Percentiles rank a stretch among this genome's conserved stretches.
Evolutionary conservation across 139 green algal genomes (phyloP).

Genomic region (Zygnema cylindricum): DNA sequence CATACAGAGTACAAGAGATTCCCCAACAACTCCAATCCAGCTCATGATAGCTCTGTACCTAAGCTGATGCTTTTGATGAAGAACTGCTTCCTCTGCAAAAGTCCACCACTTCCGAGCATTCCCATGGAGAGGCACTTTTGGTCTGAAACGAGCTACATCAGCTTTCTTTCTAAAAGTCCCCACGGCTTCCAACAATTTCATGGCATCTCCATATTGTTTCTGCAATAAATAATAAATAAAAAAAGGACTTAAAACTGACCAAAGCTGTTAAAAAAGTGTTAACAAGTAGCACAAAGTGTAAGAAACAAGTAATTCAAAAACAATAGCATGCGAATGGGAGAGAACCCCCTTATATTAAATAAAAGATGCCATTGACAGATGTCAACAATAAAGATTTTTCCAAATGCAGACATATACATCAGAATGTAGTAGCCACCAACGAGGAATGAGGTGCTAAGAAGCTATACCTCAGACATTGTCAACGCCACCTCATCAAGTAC

Average conservation of each 20-base stretch:
- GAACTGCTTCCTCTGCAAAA: constrained; percentile 34
- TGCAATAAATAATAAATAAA: constrained; percentile 18
- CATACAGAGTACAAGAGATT: too few relatives aligned
- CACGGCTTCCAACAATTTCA: constrained; percentile 29
- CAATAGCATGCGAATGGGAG: too few relatives aligned
- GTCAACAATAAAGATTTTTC: too few relatives aligned
- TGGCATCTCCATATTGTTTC: constrained; percentile 38
- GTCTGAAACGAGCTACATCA: constrained; percentile 24
- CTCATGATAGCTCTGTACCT: background rate
- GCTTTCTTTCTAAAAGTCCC: background rate
- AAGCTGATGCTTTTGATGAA: constrained; percentile 20
- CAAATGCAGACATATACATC: too few relatives aligned
- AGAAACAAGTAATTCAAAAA: too few relatives aligned
- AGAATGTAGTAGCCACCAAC: too few relatives aligned
- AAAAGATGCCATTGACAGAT: too few relatives aligned
- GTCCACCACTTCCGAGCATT: constrained; percentile 39
- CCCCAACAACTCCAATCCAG: too few relatives aligned
- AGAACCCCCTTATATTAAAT: constrained; percentile 15
- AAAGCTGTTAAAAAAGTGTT: background rate
- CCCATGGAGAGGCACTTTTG: constrained; percentile 4
- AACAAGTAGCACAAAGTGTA: too few relatives aligned
- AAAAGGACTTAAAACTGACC: background rate
- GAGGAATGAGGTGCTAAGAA: too few relatives aligned
- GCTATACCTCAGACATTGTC: constrained; percentile 49
- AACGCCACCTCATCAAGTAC: constrained; percentile 41